Conservation (phyloP, 2,329 filamentous ascomycete genomes). For the Celoporthe dispersa region DNA sequence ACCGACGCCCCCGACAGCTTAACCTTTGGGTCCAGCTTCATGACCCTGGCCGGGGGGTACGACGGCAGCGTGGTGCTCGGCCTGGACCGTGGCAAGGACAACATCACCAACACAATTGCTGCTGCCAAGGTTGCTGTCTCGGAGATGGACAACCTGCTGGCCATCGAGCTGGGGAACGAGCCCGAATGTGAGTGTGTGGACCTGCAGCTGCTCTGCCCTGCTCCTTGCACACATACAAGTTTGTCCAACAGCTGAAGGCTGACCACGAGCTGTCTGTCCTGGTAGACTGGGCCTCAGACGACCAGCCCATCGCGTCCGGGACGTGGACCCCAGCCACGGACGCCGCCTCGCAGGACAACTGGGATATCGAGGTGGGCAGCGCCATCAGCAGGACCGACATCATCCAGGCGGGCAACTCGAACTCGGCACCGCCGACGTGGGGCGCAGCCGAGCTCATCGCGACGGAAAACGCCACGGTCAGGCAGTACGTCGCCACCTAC, state of each 20-base stretch:
- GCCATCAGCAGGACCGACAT: slow-evolving; percentile 41
- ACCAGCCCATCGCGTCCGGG: slow-evolving; percentile 44
- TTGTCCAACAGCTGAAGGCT: not conserved
- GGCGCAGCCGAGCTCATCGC: slow-evolving; percentile 45
- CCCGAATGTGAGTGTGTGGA: slow-evolving; percentile 51
- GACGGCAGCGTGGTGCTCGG: slow-evolving; percentile 55
- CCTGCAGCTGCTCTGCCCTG: no score
- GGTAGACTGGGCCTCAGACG: slow-evolving; percentile 41
- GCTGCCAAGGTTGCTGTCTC: slow-evolving; percentile 51
- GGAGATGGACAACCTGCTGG: slow-evolving; percentile 53
- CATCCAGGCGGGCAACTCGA: slow-evolving; percentile 48
- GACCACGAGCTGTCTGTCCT: not conserved
- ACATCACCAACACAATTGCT: slow-evolving; percentile 57
- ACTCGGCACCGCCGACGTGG: slow-evolving; percentile 43
- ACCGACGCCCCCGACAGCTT: slow-evolving; percentile 53
- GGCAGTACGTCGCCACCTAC: slow-evolving; percentile 47
- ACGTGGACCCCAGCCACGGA: slow-evolving; percentile 44
- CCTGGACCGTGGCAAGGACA: slow-evolving; percentile 57
- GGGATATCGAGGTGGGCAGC: slow-evolving; percentile 43
- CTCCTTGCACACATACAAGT: no score
- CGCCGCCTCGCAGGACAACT: slow-evolving; percentile 45
- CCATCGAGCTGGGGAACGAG: slow-evolving; percentile 62
- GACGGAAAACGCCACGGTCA: slow-evolving; percentile 42
- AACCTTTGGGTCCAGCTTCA: slow-evolving; percentile 57
- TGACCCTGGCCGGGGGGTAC: slow-evolving; percentile 54